Conservation (phyloP, 2,329 filamentous ascomycete genomes). For the Pseudocercospora ulei region DNA sequence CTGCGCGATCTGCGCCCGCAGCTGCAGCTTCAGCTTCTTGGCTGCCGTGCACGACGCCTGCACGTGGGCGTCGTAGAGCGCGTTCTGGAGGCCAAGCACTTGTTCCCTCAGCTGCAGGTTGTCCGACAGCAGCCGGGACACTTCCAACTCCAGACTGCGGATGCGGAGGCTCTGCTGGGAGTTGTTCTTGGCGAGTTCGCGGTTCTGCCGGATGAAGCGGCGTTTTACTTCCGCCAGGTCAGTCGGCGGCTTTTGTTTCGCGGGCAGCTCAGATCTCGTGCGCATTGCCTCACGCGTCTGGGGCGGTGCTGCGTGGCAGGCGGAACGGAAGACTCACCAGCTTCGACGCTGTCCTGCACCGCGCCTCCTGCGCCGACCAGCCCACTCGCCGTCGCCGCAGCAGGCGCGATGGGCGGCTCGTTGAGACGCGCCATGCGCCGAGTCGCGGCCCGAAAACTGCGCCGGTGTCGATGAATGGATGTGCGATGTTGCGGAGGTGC, state of each 20-base stretch:
- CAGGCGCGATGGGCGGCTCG: slow-evolving; percentile 53
- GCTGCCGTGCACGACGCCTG: slow-evolving; percentile 54
- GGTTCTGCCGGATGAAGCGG: slow-evolving; percentile 71
- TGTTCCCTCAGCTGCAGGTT: slow-evolving; percentile 64
- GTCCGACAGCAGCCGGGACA: slow-evolving; percentile 63
- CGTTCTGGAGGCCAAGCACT: slow-evolving; percentile 58
- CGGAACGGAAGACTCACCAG: slow-evolving; percentile 46
- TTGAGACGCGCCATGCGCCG: slow-evolving; percentile 66
- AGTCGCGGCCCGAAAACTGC: neutral
- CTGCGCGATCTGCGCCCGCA: slow-evolving; percentile 64
- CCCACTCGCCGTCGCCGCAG: slow-evolving; percentile 18
- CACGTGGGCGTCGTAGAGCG: slow-evolving; percentile 51
- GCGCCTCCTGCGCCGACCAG: slow-evolving; percentile 17
- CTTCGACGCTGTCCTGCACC: slow-evolving; percentile 56
- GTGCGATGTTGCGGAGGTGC: neutral
- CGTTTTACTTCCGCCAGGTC: slow-evolving; percentile 54
- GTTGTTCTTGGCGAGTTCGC: slow-evolving; percentile 69
- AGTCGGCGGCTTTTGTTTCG: slow-evolving; percentile 23
- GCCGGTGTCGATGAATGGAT: neutral
- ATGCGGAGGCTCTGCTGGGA: slow-evolving; percentile 68
- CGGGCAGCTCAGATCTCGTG: slow-evolving; percentile 27
- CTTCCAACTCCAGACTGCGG: slow-evolving; percentile 65
- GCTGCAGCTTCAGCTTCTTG: slow-evolving; percentile 56
- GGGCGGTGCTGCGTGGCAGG: too few species aligned
- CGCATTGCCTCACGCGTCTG: slow-evolving; percentile 25